Evolutionary conservation across 2,329 filamentous ascomycete species (phyloP), one percentile per base, ranked within the genome.

Genomic region (Herpotrichia juniperi): DNA sequence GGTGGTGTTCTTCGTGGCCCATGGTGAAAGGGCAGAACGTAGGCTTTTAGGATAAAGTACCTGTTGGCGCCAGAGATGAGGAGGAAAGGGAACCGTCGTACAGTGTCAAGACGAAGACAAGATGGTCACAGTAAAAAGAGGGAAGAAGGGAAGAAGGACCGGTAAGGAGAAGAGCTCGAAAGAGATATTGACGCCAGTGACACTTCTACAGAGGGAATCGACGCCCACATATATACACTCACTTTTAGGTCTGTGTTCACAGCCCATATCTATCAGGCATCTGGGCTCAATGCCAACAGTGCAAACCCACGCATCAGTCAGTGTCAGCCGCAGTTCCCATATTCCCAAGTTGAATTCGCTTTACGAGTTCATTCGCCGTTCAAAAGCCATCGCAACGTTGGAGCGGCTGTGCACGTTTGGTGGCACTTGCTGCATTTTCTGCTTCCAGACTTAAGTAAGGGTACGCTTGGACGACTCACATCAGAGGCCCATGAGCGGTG

Each of bases 1-100:
- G 53, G 32, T 51, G 37, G 46, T 61, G 57, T 9, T 16, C 48
- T 58, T 61, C 58, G 51, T 60, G 58, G 37, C 52, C 61, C 58
- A 62, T 63, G n/a, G 8, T 55, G 25, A 25, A 14, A 10, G 19
- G 22, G 21, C 21, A n/a, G 31, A 12, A 6, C 21, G 17, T 11
- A 19, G 14, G 34, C 11, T 7, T 21, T 17, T 17, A 12, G 8
- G 34, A 12, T 19, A 7, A 17, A 37, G 34, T 4, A 21, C 12
- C 7, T 28, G 26, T 28, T 28, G 26, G 26, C 12, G 7, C 26
- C 26, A 12, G 26, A 28, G 7, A 12, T 12, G 12, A 28, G 26
- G 7, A 28, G 12, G 7, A 28, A 12, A 7, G 26, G 26, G 12
- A 12, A 28, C 26, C 7, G 12, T 7, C 12, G 26, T 12, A 28